Percentiles rank a stretch among this genome's conserved stretches.
These are phyloP conservation scores for Collybiopsis confluens DNA, from an alignment of 768 basidiomycete genomes.

Conservation along the genomic window DNA sequence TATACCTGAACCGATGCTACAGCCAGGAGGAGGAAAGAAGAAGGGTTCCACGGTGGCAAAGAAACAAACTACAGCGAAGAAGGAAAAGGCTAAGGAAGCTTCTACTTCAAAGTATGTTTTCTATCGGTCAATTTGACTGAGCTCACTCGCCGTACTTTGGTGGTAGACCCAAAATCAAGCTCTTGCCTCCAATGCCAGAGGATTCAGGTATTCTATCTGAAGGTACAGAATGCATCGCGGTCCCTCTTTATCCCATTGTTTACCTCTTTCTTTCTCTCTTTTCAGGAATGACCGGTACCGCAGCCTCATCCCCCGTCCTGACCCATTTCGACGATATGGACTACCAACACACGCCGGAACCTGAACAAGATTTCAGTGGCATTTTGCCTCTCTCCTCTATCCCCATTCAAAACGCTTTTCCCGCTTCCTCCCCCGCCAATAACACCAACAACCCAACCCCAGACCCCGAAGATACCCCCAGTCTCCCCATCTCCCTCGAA, in stretches of 20 bases:
- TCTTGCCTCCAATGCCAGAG: conserved; percentile 12
- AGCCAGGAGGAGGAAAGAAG: conserved; percentile 10
- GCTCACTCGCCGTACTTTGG: no score
- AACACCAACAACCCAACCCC: conserved; percentile 12
- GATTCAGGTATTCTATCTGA: conserved; percentile 58
- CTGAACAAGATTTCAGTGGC: conserved; percentile 26
- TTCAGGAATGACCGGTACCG: conserved; percentile 61
- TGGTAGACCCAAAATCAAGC: conserved; percentile 1
- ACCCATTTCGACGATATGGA: conserved; percentile 36
- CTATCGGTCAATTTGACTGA: no score
- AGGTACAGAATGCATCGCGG: no score
- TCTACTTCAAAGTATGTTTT: conserved; percentile 9
- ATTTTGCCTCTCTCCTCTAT: no score
- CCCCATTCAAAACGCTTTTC: conserved; percentile 15
- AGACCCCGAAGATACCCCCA: background rate
- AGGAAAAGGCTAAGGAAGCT: conserved; percentile 12
- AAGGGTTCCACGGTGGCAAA: conserved; percentile 8
- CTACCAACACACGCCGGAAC: conserved; percentile 50
- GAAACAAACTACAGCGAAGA: conserved; percentile 20
- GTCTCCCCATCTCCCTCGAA: conserved; percentile 43
- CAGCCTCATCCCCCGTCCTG: conserved; percentile 68
- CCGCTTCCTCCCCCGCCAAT: conserved; percentile 4
- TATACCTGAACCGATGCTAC: conserved; percentile 9
- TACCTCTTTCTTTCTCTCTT: conserved; percentile 9
- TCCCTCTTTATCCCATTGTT: background rate